phyloP scores from a whole-genome alignment of 2,329 filamentous ascomycete genomes.

The Aurifilum marmelostoma region DNA sequence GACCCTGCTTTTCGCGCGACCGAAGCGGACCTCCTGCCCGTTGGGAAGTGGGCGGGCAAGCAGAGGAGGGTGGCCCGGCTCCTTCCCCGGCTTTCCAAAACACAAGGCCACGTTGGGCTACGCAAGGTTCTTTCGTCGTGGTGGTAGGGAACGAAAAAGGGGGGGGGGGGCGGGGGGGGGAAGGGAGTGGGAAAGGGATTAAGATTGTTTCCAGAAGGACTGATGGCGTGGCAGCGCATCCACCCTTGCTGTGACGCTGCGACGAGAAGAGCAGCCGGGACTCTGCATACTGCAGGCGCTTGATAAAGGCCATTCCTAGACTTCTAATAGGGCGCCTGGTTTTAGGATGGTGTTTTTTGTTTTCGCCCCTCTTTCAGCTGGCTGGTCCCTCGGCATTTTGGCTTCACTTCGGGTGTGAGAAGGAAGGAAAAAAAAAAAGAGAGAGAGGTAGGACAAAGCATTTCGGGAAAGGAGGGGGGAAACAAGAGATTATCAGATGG shows the following conservation, averaged over 20 bases:
- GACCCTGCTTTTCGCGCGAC: not conserved
- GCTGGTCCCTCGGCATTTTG: not conserved
- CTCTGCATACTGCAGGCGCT: not conserved
- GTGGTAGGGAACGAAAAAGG: too few species aligned
- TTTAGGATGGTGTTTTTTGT: too few species aligned
- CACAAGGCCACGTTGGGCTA: not conserved
- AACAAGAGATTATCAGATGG: conserved; percentile 15
- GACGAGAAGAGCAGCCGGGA: not conserved
- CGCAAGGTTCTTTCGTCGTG: not conserved
- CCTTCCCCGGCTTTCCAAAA: not conserved
- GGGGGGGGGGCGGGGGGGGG: too few species aligned
- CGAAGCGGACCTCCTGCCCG: conserved; percentile 9
- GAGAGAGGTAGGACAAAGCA: not conserved
- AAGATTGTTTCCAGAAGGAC: conserved; percentile 2
- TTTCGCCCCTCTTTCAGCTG: not conserved
- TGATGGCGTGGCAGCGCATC: conserved; percentile 3
- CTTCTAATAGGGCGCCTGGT: not conserved
- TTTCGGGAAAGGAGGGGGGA: not conserved
- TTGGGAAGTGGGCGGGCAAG: not conserved
- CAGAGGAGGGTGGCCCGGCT: not conserved
- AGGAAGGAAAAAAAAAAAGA: not conserved
- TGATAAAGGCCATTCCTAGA: not conserved
- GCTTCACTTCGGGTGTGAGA: not conserved
- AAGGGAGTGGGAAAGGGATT: not conserved
- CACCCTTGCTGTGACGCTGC: not conserved